Base-by-base conservation (phyloP, 306 rosid genomes). In the Leucaena leucocephala region DNA sequence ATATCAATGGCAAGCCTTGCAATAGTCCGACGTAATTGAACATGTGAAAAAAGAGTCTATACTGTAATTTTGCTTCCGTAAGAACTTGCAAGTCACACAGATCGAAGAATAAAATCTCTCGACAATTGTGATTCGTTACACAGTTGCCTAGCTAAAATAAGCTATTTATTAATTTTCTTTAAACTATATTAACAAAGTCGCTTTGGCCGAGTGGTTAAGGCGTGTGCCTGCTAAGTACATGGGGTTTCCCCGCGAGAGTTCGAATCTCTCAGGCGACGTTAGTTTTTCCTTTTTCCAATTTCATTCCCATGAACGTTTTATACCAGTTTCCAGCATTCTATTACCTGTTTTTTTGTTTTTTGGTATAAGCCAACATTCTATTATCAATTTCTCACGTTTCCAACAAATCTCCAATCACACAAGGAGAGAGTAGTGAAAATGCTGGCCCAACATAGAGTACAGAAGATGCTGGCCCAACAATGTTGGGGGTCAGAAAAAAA, bases 121-220 rank as follows among this genome's bases (percentile, higher is more conserved):
- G 8, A 50, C 17, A 50, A 17, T 50, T 50, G 27, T 54, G 27
- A n/a, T 1, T 4, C 16, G n/a, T 2, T 15, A 15, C 15, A n/a
- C 22, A 17, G 59, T 27, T 27, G 27, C 1, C 27, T 27, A 27
- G 1, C 27, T 27, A 27, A 27, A 27, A 27, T 27, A 27, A 27
- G 27, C 1, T 27, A 27, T 27, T 27, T 27, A 27, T 0, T 27
- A 27, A 0, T 27, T 27, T 27, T 27, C 27, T 27, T 27, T 27
- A 27, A 27, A 27, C 3, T 0, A 0, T 6, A 16, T 0, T 22
- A 52, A 52, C 10, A 4, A 14, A 36, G 88, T 86, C 92, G 85
- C 90, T 88, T 88, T 84, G 88, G 90, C 90, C 90, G 88, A 88
- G 92, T 88, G 88, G 90, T 88, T 88, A 86, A 86, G 92, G 90